phyloP scores from a whole-genome alignment of 2,329 filamentous ascomycete species.

The Chalaropsis thielavioides region DNA sequence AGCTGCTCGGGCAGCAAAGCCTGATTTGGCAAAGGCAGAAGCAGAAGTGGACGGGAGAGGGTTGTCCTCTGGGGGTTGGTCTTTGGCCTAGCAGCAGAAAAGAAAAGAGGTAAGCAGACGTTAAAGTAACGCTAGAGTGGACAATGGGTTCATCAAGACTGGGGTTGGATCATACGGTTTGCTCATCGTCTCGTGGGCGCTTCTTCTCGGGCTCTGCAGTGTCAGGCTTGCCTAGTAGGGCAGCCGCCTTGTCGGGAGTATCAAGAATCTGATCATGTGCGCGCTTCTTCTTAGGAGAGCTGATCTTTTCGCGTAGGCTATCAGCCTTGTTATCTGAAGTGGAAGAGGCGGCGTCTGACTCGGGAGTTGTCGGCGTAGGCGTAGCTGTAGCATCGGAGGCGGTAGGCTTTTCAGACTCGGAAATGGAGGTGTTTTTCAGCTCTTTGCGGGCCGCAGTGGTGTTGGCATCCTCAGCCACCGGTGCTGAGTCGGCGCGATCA shows the following conservation, averaged over 20 bases:
- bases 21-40: slow-evolving; percentile 53
- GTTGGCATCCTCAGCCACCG: slow-evolving; percentile 41
- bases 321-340: slow-evolving; percentile 26
- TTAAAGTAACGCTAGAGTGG: neutral
- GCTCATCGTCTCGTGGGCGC: slow-evolving; percentile 39
- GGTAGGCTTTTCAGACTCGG: slow-evolving; percentile 21
- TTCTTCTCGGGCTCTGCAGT: slow-evolving; percentile 49
- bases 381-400: slow-evolving; percentile 21
- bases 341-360: slow-evolving; percentile 24
- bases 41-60: slow-evolving; percentile 33
- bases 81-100: neutral
- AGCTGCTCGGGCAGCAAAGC: slow-evolving; percentile 50
- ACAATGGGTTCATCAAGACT: neutral
- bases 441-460: slow-evolving; percentile 50
- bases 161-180: slow-evolving; percentile 23
- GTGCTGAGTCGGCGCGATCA: slow-evolving; percentile 21
- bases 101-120: neutral
- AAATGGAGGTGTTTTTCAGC: slow-evolving; percentile 49
- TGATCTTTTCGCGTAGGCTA: slow-evolving; percentile 34
- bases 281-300: slow-evolving; percentile 53
- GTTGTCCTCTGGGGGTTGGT: slow-evolving; percentile 20
- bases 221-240: slow-evolving; percentile 32
- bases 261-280: slow-evolving; percentile 44
- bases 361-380: slow-evolving; percentile 25
- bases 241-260: slow-evolving; percentile 28